phyloP scores from a whole-genome alignment of 1,139 yeast genomes.

The Meyerozyma smithsonii region DNA sequence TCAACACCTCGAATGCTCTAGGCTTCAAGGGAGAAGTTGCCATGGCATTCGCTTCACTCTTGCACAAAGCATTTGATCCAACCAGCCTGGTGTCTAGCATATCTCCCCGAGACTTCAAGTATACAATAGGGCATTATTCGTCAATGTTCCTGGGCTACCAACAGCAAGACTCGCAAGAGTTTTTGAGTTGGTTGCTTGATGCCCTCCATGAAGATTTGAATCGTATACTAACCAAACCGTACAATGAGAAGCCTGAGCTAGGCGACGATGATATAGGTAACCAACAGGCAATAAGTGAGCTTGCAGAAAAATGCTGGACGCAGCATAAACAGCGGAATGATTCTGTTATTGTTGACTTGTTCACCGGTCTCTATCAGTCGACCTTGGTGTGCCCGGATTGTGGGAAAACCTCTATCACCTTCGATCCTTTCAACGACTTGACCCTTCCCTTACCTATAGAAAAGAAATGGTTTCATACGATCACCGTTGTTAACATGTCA shows the following conservation, averaged over 20 bases:
- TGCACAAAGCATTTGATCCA: slow-evolving; percentile 53
- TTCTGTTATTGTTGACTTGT: slow-evolving; percentile 78
- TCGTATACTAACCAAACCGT: slow-evolving; percentile 75
- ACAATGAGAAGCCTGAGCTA: slow-evolving; percentile 83
- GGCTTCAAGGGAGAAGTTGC: slow-evolving; percentile 87
- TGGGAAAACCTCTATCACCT: slow-evolving; percentile 74
- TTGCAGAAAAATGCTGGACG: slow-evolving; percentile 79
- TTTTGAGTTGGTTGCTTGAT: slow-evolving; percentile 82
- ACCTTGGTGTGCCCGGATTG: slow-evolving; percentile 88
- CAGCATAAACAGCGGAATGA: slow-evolving; percentile 79
- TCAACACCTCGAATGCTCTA: slow-evolving; percentile 74
- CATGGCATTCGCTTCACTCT: slow-evolving; percentile 59
- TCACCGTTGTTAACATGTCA: slow-evolving; percentile 57
- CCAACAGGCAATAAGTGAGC: slow-evolving; percentile 45
- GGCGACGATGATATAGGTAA: slow-evolving; percentile 57
- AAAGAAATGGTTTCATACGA: slow-evolving; percentile 65
- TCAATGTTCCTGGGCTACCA: slow-evolving; percentile 81
- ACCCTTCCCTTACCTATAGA: slow-evolving; percentile 85
- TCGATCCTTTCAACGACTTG: slow-evolving; percentile 90
- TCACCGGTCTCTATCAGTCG: slow-evolving; percentile 87
- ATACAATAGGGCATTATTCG: slow-evolving; percentile 73
- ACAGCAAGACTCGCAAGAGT: slow-evolving; percentile 96
- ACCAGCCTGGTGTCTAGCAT: slow-evolving; percentile 16
- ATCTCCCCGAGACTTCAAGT: slow-evolving; percentile 75
- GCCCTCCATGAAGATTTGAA: slow-evolving; percentile 93